These are phyloP conservation scores for Phaffia tasmanica DNA, from an alignment of 768 basidiomycete genomes.

Conservation along the genomic window DNA sequence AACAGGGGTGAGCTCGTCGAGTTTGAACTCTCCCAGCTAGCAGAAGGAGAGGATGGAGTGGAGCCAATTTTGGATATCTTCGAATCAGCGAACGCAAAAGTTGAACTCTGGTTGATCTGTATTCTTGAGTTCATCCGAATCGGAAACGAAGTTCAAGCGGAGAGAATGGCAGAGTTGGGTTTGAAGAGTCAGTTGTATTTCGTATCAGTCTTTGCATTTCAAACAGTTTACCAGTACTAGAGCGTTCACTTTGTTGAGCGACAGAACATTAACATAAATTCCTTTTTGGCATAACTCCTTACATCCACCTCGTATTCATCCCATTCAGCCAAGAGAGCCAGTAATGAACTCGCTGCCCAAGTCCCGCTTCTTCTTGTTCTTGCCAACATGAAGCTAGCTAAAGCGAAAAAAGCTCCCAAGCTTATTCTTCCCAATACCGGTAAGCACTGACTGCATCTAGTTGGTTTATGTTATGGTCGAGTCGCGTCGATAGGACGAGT, in stretches of 20 bases:
- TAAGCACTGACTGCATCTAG: constrained; percentile 41
- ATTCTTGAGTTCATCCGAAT: constrained; percentile 43
- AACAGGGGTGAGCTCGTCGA: constrained; percentile 58
- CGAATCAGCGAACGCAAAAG: constrained; percentile 60
- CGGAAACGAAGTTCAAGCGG: constrained; percentile 62
- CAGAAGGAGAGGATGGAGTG: constrained; percentile 46
- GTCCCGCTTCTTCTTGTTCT: constrained; percentile 67
- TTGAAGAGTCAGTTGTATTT: constrained; percentile 34
- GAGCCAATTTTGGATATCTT: constrained; percentile 38
- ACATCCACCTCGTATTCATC: constrained; percentile 44
- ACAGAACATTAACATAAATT: too few relatives aligned
- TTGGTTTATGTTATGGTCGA: too few relatives aligned
- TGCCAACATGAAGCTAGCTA: constrained; percentile 71
- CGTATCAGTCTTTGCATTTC: neutral
- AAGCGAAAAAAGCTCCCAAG: constrained; percentile 75
- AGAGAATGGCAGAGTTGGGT: constrained; percentile 57
- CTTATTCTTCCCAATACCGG: constrained; percentile 59
- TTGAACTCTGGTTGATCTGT: constrained; percentile 51
- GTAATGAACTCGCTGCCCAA: constrained; percentile 42
- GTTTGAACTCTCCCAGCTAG: constrained; percentile 76
- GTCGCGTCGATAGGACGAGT: too few relatives aligned
- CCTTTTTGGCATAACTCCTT: too few relatives aligned
- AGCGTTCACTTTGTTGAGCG: constrained; percentile 37
- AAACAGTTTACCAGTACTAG: neutral
- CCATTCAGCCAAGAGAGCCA: constrained; percentile 36